Base-by-base conservation (phyloP, 768 basidiomycete genomes). In the Boletus rex-veris region DNA sequence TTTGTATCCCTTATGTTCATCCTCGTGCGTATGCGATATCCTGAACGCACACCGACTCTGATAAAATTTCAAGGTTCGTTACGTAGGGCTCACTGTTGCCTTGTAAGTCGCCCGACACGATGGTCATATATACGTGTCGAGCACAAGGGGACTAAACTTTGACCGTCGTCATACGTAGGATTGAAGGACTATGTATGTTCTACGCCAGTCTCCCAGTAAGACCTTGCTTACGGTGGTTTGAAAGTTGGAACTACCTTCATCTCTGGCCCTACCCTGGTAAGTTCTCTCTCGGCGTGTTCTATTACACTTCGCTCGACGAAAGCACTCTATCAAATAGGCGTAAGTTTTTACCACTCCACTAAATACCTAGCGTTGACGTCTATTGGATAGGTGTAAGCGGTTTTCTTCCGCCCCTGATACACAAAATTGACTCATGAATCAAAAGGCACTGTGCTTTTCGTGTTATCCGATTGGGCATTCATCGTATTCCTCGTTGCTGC, bases 161-260 rank as follows among this genome's bases (percentile, higher is more conserved):
- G 10, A 14, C 35, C 24, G 24, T 28, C 6, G 4, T 21, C 15
- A 7, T 7, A 26, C 41, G 7, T 45, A 64, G 63, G 15, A 12
- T 45, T 14, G 2, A 42, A 4, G 48, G 7, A 19, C 16, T 64
- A 1, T 53, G 63, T 64, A 51, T 26, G 63, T 60, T 18, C 14
- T 21, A 10, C 0, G 4, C 5, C 14, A 21, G 16, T 4, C 1
- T 43, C 2, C 4, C 4, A 0, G 31, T n/a, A 28, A 24, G 15
- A n/a, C 5, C 6, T 12, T 16, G 12, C 57, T 62, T 11, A 65
- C 7, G 4, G 6, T 44, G 5, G 15, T 41, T 41, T 36, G n/a
- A 39, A 54, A 65, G 65, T 21, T 7, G 57, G 57, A 18, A 55
- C 24, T 21, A 36, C 47, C 8, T 67, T 65, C 26, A 36, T 67